Conservation (phyloP, 768 basidiomycete genomes). For the Nidularia sp. region DNA sequence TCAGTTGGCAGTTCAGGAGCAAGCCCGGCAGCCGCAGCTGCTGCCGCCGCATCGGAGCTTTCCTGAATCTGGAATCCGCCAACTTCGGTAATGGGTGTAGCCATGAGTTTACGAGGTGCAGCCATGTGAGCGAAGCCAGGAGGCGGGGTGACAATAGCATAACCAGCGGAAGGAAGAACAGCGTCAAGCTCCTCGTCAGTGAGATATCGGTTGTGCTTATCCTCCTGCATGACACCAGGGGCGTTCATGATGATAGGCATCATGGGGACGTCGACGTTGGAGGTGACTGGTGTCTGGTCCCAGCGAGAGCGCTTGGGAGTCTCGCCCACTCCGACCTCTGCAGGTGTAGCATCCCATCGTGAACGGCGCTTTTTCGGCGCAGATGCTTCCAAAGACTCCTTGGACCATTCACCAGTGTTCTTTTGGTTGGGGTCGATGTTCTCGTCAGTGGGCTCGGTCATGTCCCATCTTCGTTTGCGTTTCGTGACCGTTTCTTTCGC, state of each 20-base stretch:
- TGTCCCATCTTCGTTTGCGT: slow-evolving; percentile 83
- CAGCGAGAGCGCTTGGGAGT: slow-evolving; percentile 91
- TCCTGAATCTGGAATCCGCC: slow-evolving; percentile 98
- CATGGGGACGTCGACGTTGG: slow-evolving; percentile 68
- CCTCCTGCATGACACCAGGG: slow-evolving; percentile 83
- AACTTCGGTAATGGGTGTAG: slow-evolving; percentile 48
- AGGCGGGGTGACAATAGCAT: slow-evolving; percentile 89
- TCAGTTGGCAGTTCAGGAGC: slow-evolving; percentile 94
- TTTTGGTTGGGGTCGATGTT: slow-evolving; percentile 58
- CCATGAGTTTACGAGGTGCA: slow-evolving; percentile 60
- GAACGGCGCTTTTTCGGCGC: slow-evolving; percentile 91
- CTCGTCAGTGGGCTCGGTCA: slow-evolving; percentile 57
- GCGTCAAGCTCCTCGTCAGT: slow-evolving; percentile 94
- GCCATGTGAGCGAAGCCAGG: slow-evolving; percentile 85
- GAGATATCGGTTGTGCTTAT: slow-evolving; percentile 95
- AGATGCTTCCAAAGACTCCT: slow-evolving; percentile 68
- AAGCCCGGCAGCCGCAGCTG: slow-evolving; percentile 87
- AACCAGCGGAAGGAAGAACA: slow-evolving; percentile 82
- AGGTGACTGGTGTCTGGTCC: slow-evolving; percentile 87
- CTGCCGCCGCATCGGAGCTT: slow-evolving; percentile 84
- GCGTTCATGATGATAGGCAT: slow-evolving; percentile 85
- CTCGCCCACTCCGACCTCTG: slow-evolving; percentile 56
- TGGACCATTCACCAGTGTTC: slow-evolving; percentile 68
- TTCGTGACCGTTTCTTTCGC: slow-evolving; percentile 45
- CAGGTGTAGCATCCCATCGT: slow-evolving; percentile 93